Evolutionary conservation across 2,329 filamentous ascomycete genomes (phyloP), one percentile per base, ranked within the genome.

Genomic region (Didymella exigua): DNA sequence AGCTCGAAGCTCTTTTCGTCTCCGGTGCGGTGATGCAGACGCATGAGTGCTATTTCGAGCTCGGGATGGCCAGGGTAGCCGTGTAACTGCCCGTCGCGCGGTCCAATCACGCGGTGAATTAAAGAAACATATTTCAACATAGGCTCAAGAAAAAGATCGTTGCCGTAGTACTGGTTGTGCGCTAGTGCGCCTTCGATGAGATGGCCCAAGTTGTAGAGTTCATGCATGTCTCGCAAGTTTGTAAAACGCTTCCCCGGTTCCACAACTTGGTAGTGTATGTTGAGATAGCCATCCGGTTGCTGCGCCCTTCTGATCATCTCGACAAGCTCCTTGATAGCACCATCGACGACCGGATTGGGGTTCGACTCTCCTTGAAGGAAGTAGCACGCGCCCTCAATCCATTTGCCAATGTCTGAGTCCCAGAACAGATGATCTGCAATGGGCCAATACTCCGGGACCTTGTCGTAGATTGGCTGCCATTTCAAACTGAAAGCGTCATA

Each of bases 331-430:
- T 24, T 30, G 10, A 43, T 16, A 24, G 31, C 45, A 30, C 13
- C 30, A 24, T 24, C 38, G 10, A 43, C 16, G 8, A 3, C 18
- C 13, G 23, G 24, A 13, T 43, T 31, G n/a, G 38, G 31, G 1
- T 23, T 27, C 21, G 10, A 16, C 13, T 50, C 30, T 23, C 40
- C 40, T 26, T 27, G 7, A 0, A 49, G 31, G 18, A 49, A 50
- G 47, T 50, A 43, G 18, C 47, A 43, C 30, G 47, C 31, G 24
- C 30, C 38, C 18, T 50, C 38, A 10, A 50, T 36, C 24, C 38
- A 50, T 23, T 36, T 43, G 3, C 38, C 38, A 43, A 50, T 30
- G 23, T 36, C 30, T n/a, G 38, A 50, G 31, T 49, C 23, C 47
- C 38, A 43, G 10, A 37, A 43, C 7, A 50, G 30, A 30, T 43